phyloP scores from a whole-genome alignment of 2,329 filamentous ascomycete genomes.

The Apiospora pterosperma region DNA sequence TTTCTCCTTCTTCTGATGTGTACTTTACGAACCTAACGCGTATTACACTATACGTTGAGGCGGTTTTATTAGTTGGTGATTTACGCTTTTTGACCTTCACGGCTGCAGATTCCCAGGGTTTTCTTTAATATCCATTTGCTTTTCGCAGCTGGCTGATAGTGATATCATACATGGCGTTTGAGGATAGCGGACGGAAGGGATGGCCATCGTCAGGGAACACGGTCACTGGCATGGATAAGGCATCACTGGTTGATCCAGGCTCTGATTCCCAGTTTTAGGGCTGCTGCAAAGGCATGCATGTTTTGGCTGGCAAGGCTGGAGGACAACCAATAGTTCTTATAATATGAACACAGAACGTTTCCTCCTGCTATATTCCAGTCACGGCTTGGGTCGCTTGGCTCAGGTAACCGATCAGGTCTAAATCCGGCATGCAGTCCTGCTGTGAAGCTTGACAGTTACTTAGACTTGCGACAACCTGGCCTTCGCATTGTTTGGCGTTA shows the following conservation, averaged over 20 bases:
- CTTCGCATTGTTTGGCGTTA: background rate
- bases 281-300: background rate
- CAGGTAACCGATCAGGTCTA: no score
- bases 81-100: slow-evolving; percentile 5
- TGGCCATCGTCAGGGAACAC: background rate
- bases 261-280: background rate
- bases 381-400: no score
- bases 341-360: background rate
- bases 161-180: background rate
- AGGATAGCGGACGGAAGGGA: background rate
- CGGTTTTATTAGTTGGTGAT: slow-evolving; percentile 4
- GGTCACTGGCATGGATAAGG: background rate
- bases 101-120: background rate
- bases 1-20: background rate
- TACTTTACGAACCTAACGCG: background rate
- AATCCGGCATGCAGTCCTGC: no score
- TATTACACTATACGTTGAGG: background rate
- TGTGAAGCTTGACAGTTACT: no score
- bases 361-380: background rate
- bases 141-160: background rate
- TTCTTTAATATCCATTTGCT: background rate
- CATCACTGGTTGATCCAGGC: background rate
- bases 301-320: background rate
- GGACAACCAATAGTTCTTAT: background rate
- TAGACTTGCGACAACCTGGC: no score